Evolutionary conservation across 106 monocot species (phyloP), one percentile per base, ranked within the genome.

Genomic region (Posidonia australis): DNA sequence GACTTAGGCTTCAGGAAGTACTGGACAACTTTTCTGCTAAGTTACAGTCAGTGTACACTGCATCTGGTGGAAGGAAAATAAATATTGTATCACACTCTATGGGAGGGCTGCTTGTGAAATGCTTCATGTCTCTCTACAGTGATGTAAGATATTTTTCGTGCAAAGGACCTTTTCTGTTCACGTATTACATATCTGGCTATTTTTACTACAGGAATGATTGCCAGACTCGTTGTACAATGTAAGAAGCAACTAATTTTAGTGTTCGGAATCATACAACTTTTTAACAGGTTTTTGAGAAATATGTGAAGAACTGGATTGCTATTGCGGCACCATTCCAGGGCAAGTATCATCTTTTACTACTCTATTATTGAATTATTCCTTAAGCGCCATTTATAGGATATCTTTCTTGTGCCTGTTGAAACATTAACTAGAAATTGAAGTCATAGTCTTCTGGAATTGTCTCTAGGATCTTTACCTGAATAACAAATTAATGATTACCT

Each of bases 321-420:
- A 99, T 99, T 81, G 98, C 98, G 72, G 85, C 98, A 69, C 98
- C 98, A 68, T 99, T 99, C 82, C 91, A 88, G 78, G 98, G 91
- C 81, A 69, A 54, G 43, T 44, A 44, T 9, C 54, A 25, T 3
- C 20, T 11, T 55, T 23, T 25, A 55, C 5, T 55, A 55, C 11
- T 1, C 1, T 25, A 9, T 25, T 36, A 36, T 36, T 36, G 36
- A 36, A 36, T 36, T 36, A 36, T 36, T 36, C 36, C 7, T 36
- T 36, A 4, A 36, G 7, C 7, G 2, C 7, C 7, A 4, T 36
- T 36, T 7, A 7, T 2, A 36, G 36, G 36, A 36, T n/a, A 36
- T 36, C 36, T 36, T 36, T n/a, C n/a, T n/a, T n/a, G n/a, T n/a
- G 7, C 7, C 36, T 7, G 7, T 36, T 36, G 36, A 36, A 36